Conservation (phyloP, 495 filamentous ascomycete species). For the Aspergillus bertholletiae region DNA sequence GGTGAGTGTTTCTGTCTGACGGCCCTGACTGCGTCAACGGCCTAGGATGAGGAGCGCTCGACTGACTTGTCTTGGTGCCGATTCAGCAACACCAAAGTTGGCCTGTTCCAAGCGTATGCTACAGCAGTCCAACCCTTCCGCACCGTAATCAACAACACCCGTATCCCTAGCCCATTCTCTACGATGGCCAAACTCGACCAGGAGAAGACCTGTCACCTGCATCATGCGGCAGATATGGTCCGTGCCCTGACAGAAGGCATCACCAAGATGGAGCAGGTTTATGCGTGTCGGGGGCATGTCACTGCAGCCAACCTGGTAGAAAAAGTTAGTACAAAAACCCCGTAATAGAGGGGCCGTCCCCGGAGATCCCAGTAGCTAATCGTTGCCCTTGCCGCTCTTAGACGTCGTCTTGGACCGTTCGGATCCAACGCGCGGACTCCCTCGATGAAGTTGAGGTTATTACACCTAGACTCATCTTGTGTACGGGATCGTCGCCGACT, state of each 20-base stretch:
- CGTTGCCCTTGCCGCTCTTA: slow-evolving; percentile 1
- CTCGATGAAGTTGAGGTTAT: slow-evolving; percentile 30
- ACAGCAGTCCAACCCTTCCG: slow-evolving; percentile 46
- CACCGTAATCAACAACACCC: slow-evolving; percentile 41
- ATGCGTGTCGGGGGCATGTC: slow-evolving; percentile 37
- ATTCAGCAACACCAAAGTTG: slow-evolving; percentile 48
- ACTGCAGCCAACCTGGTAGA: slow-evolving; percentile 35
- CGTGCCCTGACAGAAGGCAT: slow-evolving; percentile 48
- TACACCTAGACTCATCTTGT: slow-evolving; percentile 48
- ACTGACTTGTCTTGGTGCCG: slow-evolving; percentile 1
- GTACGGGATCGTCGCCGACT: slow-evolving; percentile 55
- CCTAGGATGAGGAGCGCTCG: slow-evolving; percentile 7
- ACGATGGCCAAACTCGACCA: slow-evolving; percentile 50
- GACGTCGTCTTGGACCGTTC: slow-evolving; percentile 44
- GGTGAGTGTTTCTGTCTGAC: slow-evolving; percentile 29
- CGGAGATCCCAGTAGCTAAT: slow-evolving; percentile 3
- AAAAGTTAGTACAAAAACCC: slow-evolving; percentile 18
- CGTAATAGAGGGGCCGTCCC: background rate
- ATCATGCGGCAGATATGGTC: slow-evolving; percentile 52
- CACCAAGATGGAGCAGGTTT: slow-evolving; percentile 41
- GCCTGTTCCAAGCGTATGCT: slow-evolving; percentile 49
- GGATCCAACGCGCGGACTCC: slow-evolving; percentile 27
- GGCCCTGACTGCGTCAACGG: background rate
- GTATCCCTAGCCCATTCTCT: slow-evolving; percentile 48
- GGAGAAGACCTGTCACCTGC: slow-evolving; percentile 49